Evolutionary conservation across 202 grass and related monocot genomes (phyloP).

Genomic region (Schoenoplectus triqueter): DNA sequence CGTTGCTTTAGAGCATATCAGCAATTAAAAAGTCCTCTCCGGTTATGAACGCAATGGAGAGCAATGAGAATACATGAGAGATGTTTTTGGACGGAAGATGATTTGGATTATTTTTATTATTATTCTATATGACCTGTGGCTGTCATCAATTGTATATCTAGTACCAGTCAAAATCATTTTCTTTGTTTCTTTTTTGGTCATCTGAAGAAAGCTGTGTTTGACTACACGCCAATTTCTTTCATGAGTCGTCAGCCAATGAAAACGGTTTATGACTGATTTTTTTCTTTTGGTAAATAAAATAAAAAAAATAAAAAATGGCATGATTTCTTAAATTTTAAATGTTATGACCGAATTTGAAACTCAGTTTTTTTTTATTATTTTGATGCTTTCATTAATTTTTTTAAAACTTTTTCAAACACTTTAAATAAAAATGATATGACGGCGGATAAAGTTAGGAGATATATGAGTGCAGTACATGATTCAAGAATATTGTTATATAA

Average conservation of each 20-base stretch:
- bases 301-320: no score
- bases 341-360: no score
- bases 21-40: not conserved
- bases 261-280: not conserved
- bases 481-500: no score
- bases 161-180: not conserved
- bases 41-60: not conserved
- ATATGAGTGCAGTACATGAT: no score
- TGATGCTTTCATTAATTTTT: no score
- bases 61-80: not conserved
- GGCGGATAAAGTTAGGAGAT: no score
- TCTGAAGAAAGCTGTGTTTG: constrained; percentile 1
- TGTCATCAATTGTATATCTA: not conserved
- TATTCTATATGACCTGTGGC: not conserved
- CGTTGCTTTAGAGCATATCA: not conserved
- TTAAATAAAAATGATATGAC: no score
- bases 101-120: constrained; percentile 1
- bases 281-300: no score
- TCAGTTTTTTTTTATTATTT: no score
- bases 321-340: no score
- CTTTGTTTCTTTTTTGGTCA: not conserved
- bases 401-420: no score
- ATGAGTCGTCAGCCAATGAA: not conserved
- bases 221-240: not conserved
- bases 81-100: not conserved